Evolutionary conservation across 345 rosid genomes (phyloP).

Genomic region (Eutrema yunnanense): DNA sequence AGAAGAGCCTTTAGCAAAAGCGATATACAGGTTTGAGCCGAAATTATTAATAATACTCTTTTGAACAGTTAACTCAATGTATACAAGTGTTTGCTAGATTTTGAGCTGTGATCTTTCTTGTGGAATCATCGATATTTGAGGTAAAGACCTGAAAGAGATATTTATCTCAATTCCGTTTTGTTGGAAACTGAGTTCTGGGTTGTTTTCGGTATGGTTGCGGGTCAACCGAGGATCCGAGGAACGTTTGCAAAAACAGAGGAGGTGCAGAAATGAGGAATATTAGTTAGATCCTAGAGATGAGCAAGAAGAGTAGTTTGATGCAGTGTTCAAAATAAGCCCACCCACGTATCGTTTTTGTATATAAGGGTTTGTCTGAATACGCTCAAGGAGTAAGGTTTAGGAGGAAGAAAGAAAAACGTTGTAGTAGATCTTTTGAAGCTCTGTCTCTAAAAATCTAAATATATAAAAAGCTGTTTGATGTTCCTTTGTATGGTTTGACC

Average conservation of each 20-base stretch:
- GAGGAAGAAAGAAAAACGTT: neutral
- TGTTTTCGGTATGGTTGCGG: conserved; percentile 33
- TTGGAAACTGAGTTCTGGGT: neutral
- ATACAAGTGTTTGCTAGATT: too few relatives aligned
- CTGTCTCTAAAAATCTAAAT: neutral
- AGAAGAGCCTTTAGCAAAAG: too few relatives aligned
- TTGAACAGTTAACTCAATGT: too few relatives aligned
- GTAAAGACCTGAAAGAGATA: conserved; percentile 25
- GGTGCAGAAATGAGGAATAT: conserved; percentile 33
- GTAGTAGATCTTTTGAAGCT: neutral
- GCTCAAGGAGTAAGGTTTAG: conserved; percentile 1
- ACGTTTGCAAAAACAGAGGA: conserved; percentile 90
- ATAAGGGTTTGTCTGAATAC: conserved; percentile 20
- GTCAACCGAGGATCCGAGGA: conserved; percentile 93
- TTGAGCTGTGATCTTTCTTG: too few relatives aligned
- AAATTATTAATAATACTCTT: too few relatives aligned
- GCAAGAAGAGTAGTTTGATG: conserved; percentile 3
- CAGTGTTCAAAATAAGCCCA: neutral
- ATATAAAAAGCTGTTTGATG: neutral
- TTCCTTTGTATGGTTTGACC: neutral
- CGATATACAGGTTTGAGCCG: too few relatives aligned
- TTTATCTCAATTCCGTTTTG: neutral
- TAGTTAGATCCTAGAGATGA: conserved; percentile 17
- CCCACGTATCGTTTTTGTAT: neutral
- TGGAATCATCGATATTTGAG: too few relatives aligned